Evolutionary conservation across 1,284 basidiomycete genomes (phyloP), one percentile per base, ranked within the genome.

Genomic region (Vanrija sp.): DNA sequence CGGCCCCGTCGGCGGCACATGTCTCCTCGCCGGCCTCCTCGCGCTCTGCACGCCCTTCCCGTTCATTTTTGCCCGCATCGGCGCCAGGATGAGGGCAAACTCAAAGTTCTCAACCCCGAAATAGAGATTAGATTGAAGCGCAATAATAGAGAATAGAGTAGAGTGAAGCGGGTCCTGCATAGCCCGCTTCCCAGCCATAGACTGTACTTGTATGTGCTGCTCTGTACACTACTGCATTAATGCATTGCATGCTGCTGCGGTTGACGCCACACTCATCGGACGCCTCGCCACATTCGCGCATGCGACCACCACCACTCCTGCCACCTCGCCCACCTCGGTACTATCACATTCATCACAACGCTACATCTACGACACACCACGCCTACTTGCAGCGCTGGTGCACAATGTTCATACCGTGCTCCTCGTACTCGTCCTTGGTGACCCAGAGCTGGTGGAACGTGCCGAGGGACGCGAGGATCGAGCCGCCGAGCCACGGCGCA

Each of bases 391-490:
- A 51, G 34, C 75, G 63, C 60, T 78, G 77, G 54, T 74, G 67
- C 38, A 78, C 66, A 50, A 78, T 77, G 46, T 60, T 60, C 62
- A 72, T 66, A 6, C 77, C 77, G 58, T 76, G 71, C 54, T 77
- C 89, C 82, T 89, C 84, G 86, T 89, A 94, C 70, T 95, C 91
- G 73, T 93, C 90, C 69, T 82, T 85, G 70, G 89, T 91, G 68
- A 94, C 90, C 91, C 91, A 94, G 39, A 94, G 78, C 68, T 97
- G 93, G 75, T 98, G 93, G 83, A 97, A 98, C 15, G 92, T 95
- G 26, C 94, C 94, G 68, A 97, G 78, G 68, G 89, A 92, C 0
- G 88, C 91, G 52, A 97, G 80, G 63, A 97, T 93, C 63, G 89
- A 91, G 25, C 93, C 93, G 16, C 93, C 93, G 8, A 98, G 80